Conservation (phyloP, 2,329 filamentous ascomycete genomes). For the Colletotrichum spaethianum region DNA sequence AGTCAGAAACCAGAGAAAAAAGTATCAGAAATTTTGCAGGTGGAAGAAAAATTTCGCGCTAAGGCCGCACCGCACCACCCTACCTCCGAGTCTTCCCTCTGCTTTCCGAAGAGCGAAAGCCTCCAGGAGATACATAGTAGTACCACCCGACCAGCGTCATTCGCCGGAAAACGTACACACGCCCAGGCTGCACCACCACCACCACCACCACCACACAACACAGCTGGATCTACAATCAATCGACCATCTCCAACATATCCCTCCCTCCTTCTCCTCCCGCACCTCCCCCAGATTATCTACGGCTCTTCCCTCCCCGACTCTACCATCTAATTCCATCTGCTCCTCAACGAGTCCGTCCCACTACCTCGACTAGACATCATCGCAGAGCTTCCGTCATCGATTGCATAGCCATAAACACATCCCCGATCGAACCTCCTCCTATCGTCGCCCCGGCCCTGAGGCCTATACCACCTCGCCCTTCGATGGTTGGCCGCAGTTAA, state of each 20-base stretch:
- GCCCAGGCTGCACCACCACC: neutral
- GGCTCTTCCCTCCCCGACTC: conserved; percentile 29
- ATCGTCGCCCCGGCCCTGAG: conserved; percentile 22
- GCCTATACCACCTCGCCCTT: conserved; percentile 35
- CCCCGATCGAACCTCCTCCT: conserved; percentile 16
- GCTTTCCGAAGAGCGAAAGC: conserved; percentile 17
- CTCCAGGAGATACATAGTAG: conserved; percentile 18
- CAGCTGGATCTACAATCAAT: conserved; percentile 14
- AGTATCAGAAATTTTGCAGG: conserved; percentile 37
- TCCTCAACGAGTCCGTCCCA: conserved; percentile 35
- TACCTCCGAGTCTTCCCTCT: conserved; percentile 38
- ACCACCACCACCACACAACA: conserved; percentile 26
- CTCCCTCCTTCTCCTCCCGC: conserved; percentile 21
- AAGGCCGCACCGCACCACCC: conserved; percentile 33
- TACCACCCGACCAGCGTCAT: conserved; percentile 42
- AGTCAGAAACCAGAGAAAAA: conserved; percentile 2
- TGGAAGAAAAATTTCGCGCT: conserved; percentile 37
- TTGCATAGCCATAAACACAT: conserved; percentile 3
- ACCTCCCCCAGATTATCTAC: conserved; percentile 15
- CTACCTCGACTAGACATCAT: neutral
- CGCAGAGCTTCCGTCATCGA: conserved; percentile 15
- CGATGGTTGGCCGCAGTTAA: conserved; percentile 46
- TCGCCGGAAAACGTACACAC: conserved; percentile 30
- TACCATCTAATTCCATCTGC: conserved; percentile 19
- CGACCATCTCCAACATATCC: conserved; percentile 13